Evolutionary conservation across 2,329 filamentous ascomycete genomes (phyloP), one percentile per base, ranked within the genome.

Genomic region (Aspergillus versicolor): DNA sequence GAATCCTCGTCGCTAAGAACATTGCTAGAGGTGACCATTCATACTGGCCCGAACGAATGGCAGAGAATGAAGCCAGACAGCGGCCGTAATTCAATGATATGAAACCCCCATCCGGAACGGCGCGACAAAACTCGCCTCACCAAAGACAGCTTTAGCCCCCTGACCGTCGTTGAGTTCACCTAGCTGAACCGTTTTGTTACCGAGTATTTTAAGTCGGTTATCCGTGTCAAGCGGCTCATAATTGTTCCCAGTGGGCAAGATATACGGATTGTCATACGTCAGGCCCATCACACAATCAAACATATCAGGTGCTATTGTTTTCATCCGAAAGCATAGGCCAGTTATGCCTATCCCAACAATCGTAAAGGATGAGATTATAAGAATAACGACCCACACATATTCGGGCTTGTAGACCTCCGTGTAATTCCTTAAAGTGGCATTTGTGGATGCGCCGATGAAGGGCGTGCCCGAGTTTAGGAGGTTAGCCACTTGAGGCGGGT

Each of bases 261-360:
- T 45, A 5, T 57, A 57, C 5, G 44, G 55, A n/a, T 57, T 57
- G n/a, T 41, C 24, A 21, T 57, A 44, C 5, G 55, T 57, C 30
- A 57, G 17, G 1, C 44, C 55, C 13, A 52, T 43, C 1, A 57
- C 55, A n/a, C 40, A 49, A 24, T 57, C 55, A 40, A 57, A 57
- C 15, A 57, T 45, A 24, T 57, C 50, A 1, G 55, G 55, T 3
- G 55, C 55, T 9, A 57, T 27, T 1, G 55, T 57, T 19, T 34
- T 53, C 1, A 57, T 5, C 2, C 55, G 22, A 1, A 57, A 45
- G 5, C 13, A 44, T 3, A 57, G 45, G 0, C 55, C 50, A 0
- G 44, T 13, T 7, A 57, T 19, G 1, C 55, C 55, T 2, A 50
- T n/a, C 1, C 1, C 40, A 13, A 57, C 30, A 15, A 57, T 38